Conservation (phyloP, 1,284 basidiomycete species). For the Erythrobasidium hasegawianum region DNA sequence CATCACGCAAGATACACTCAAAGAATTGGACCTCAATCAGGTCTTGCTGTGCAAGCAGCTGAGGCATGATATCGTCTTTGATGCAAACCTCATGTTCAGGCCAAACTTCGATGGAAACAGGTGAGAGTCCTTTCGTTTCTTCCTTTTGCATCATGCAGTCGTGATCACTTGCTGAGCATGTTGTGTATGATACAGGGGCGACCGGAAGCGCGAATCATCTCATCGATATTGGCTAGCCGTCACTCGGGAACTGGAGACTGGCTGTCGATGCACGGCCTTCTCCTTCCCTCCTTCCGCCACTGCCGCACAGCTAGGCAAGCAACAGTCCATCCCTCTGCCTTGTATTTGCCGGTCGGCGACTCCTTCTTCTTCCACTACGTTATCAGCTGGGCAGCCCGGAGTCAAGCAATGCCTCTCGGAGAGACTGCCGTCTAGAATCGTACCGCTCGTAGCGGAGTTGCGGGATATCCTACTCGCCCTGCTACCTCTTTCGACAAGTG, state of each 20-base stretch:
- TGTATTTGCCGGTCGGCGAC: slow-evolving; percentile 54
- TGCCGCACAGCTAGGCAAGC: slow-evolving; percentile 50
- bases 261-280: slow-evolving; percentile 80
- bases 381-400: slow-evolving; percentile 44
- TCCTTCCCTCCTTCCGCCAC: slow-evolving; percentile 46
- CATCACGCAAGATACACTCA: slow-evolving; percentile 76
- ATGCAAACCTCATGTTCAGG: slow-evolving; percentile 48
- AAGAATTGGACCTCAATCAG: slow-evolving; percentile 76
- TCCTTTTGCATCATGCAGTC: background rate
- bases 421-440: slow-evolving; percentile 67
- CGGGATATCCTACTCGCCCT: slow-evolving; percentile 76
- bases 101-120: slow-evolving; percentile 51
- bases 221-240: slow-evolving; percentile 84
- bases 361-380: no score
- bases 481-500: slow-evolving; percentile 53
- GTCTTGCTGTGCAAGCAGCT: slow-evolving; percentile 86
- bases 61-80: slow-evolving; percentile 87
- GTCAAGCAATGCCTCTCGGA: slow-evolving; percentile 43
- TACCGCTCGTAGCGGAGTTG: slow-evolving; percentile 68
- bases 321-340: slow-evolving; percentile 55
- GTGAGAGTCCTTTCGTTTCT: no score
- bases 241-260: slow-evolving; percentile 68
- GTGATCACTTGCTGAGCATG: background rate
- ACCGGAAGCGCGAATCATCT: slow-evolving; percentile 67
- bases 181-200: slow-evolving; percentile 57